A percentile compares a stretch with the other conserved stretches of the same genome.
phyloP scores from a whole-genome alignment of 2,329 filamentous ascomycete species.

The Talaromyces sp. region DNA sequence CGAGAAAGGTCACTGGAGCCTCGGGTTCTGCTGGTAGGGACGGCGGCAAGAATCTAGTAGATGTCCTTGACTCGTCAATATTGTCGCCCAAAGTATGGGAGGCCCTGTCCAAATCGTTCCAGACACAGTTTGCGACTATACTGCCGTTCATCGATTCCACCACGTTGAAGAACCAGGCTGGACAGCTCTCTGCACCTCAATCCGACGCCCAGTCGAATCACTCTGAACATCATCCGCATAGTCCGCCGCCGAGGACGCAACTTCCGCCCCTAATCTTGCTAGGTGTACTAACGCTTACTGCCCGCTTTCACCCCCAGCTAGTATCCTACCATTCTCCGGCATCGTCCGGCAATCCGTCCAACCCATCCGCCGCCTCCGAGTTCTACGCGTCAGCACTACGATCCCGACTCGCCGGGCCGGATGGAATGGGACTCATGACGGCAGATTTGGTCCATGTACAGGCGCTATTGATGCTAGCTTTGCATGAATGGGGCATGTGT shows the following conservation, averaged over 20 bases:
- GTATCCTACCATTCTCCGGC: slow-evolving; percentile 49
- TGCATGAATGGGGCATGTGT: slow-evolving; percentile 58
- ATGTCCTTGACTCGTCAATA: slow-evolving; percentile 49
- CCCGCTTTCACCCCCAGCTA: slow-evolving; percentile 52
- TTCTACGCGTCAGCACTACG: slow-evolving; percentile 54
- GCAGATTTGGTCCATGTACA: slow-evolving; percentile 52
- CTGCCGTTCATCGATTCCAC: slow-evolving; percentile 56
- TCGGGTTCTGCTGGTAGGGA: slow-evolving; percentile 28
- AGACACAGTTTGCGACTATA: slow-evolving; percentile 55
- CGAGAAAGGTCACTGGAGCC: slow-evolving; percentile 33
- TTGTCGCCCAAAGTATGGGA: slow-evolving; percentile 56
- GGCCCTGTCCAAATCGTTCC: slow-evolving; percentile 57
- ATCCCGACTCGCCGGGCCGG: slow-evolving; percentile 43
- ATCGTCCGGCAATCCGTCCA: slow-evolving; percentile 41
- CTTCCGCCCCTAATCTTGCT: slow-evolving; percentile 50
- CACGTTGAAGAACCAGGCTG: slow-evolving; percentile 51
- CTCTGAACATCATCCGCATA: slow-evolving; percentile 23
- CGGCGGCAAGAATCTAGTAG: slow-evolving; percentile 33
- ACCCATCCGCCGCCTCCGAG: slow-evolving; percentile 51
- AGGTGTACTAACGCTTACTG: slow-evolving; percentile 55
- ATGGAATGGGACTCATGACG: slow-evolving; percentile 40
- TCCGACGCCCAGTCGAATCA: slow-evolving; percentile 20
- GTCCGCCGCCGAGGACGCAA: slow-evolving; percentile 31
- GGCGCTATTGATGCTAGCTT: slow-evolving; percentile 53
- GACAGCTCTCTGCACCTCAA: slow-evolving; percentile 32